These are phyloP conservation scores for Tricholoma hemisulphureum DNA, from an alignment of 768 basidiomycete species.

Conservation along the genomic window DNA sequence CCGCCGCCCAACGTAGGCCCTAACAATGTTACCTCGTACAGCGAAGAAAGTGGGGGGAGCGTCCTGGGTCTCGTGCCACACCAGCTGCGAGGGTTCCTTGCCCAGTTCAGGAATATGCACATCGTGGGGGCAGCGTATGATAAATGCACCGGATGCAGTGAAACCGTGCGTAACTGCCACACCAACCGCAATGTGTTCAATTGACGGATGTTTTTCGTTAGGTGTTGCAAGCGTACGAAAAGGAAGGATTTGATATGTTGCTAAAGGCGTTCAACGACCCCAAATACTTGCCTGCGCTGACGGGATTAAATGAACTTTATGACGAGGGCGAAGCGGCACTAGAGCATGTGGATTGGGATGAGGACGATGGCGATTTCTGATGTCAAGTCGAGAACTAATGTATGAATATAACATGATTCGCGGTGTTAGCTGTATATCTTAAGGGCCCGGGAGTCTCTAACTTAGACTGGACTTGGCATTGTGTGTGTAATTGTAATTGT, in stretches of 20 bases:
- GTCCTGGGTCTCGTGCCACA: constrained; percentile 90
- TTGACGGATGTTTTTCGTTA: constrained; percentile 26
- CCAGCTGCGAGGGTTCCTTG: constrained; percentile 87
- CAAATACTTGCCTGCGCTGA: constrained; percentile 70
- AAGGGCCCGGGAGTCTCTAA: no score
- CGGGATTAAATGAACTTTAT: constrained; percentile 77
- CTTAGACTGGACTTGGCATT: no score
- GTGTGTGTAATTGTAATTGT: no score
- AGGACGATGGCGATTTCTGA: constrained; percentile 45
- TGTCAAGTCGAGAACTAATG: constrained; percentile 7
- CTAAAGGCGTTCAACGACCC: constrained; percentile 79
- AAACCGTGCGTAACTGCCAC: constrained; percentile 48
- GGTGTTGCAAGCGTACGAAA: constrained; percentile 82
- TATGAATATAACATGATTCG: neutral
- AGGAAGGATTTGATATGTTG: constrained; percentile 78
- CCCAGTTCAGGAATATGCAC: constrained; percentile 80
- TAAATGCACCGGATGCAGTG: constrained; percentile 88
- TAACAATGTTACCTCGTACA: constrained; percentile 19
- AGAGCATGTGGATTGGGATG: constrained; percentile 77
- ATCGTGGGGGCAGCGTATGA: constrained; percentile 87
- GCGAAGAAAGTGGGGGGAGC: constrained; percentile 37
- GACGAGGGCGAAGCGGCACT: constrained; percentile 70
- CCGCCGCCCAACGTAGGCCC: constrained; percentile 49
- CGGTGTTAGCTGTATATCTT: no score
- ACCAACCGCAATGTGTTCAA: neutral